Percentiles rank a stretch among this genome's conserved stretches.
phyloP scores from a whole-genome alignment of 441 rosid species.

The Gossypium davidsonii region DNA sequence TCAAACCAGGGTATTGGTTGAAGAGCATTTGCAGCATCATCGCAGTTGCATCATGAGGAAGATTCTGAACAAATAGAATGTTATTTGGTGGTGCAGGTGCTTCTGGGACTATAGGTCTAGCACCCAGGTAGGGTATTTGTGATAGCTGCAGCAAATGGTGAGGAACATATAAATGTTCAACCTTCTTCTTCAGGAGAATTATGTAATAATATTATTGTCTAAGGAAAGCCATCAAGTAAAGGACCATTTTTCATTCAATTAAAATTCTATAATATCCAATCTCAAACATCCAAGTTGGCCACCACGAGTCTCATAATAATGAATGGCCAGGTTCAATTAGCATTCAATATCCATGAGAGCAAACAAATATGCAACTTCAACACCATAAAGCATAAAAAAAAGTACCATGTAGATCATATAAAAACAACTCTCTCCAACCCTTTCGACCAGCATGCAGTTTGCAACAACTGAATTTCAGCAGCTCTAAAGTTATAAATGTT shows the following conservation, averaged over 20 bases:
- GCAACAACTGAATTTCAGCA: neutral
- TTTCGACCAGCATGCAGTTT: neutral
- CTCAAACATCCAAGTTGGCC: neutral
- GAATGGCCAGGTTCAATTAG: neutral
- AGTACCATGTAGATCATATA: neutral
- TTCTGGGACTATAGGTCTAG: constrained; percentile 60
- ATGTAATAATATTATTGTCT: neutral
- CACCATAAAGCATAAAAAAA: neutral
- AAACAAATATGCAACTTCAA: neutral
- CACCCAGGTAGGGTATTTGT: constrained; percentile 74
- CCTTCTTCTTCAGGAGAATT: neutral
- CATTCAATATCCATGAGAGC: neutral
- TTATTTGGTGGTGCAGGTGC: constrained; percentile 90
- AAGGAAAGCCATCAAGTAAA: neutral
- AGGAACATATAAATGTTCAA: neutral
- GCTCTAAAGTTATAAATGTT: neutral
- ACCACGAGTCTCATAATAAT: neutral
- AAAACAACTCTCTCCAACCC: neutral
- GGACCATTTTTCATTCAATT: neutral
- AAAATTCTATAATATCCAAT: neutral
- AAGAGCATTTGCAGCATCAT: constrained; percentile 77
- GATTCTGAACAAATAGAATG: constrained; percentile 88
- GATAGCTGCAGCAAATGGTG: constrained; percentile 48
- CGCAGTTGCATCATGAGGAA: constrained; percentile 75
- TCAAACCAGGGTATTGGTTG: constrained; percentile 67